Evolutionary conservation across 2,329 filamentous ascomycete genomes (phyloP), one percentile per base, ranked within the genome.

Genomic region (Albifimbria verrucaria): DNA sequence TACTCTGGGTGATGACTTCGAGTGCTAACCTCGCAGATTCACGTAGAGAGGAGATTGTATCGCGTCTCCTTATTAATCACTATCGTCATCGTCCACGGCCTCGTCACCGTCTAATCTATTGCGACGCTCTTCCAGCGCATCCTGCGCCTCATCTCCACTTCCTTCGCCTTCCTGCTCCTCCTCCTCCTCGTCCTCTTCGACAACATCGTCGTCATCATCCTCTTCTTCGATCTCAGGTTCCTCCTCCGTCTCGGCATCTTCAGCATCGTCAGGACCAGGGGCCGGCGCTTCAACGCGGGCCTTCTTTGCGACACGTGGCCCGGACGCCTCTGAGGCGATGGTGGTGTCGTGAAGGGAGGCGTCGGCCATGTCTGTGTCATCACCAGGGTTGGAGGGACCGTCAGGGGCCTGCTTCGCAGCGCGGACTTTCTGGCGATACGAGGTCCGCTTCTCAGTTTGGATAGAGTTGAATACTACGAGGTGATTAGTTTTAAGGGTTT

Each of bases 381-480:
- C 64, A 15, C 60, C 64, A 39, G 45, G 2, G n/a, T 12, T 26
- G n/a, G 43, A 20, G 23, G n/a, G 20, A 9, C 21, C 43, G 17
- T 23, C 43, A 22, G 43, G 43, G 22, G n/a, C 24, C 17, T 46
- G 61, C 69, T 88, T 89, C 50, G 85, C 82, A 50, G 84, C 86
- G 32, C 85, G 84, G 18, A 87, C 81, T 62, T 87, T 88, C 62
- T 85, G 82, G 50, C 87, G 81, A 71, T 90, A 89, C 17, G 80
- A 83, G 59, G 86, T 90, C 50, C 88, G 85, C 72, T 92, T 92
- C 52, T 87, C 85, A 20, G 86, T 83, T 67, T 90, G 87, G 53
- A 86, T 82, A 57, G 86, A 80, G 65, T 85, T 89, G 77, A 89
- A 91, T 67, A 89, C 86, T 88, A 51, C 7, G 10, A 23, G 6